Percentiles rank a stretch among this genome's conserved stretches.
phyloP scores from a whole-genome alignment of 805 yeast species.

The Yarrowia bubula region DNA sequence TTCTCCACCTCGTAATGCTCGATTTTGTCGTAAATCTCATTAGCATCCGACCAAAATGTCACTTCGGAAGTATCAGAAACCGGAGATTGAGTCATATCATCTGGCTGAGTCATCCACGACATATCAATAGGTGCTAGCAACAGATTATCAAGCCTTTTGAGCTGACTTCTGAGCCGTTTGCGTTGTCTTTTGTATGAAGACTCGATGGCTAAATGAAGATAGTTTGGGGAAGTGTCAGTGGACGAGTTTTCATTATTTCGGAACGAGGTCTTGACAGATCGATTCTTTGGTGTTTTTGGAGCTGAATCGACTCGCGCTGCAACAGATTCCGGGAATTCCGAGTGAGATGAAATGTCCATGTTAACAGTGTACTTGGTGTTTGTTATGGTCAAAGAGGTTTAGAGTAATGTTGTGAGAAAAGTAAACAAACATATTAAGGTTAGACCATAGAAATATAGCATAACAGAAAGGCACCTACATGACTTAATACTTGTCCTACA shows the following conservation, averaged over 20 bases:
- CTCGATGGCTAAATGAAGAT: background rate
- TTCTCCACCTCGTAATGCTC: background rate
- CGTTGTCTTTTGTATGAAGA: background rate
- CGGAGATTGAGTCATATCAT: background rate
- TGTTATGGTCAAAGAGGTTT: no score
- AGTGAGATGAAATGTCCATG: background rate
- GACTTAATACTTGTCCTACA: no score
- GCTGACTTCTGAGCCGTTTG: background rate
- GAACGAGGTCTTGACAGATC: background rate
- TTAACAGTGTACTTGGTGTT: no score
- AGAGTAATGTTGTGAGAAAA: no score
- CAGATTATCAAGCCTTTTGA: background rate
- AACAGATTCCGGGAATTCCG: background rate
- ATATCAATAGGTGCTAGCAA: background rate
- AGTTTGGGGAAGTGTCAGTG: background rate
- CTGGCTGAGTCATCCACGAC: background rate
- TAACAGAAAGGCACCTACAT: no score
- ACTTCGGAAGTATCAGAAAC: background rate
- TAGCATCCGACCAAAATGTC: background rate
- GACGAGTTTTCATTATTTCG: background rate
- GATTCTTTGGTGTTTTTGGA: no score
- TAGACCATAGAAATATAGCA: no score
- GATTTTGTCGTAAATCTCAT: background rate
- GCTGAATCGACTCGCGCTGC: background rate
- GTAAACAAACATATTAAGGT: no score